Evolutionary conservation across 2,329 filamentous ascomycete genomes (phyloP), one percentile per base, ranked within the genome.

Genomic region (Fusarium falciforme): DNA sequence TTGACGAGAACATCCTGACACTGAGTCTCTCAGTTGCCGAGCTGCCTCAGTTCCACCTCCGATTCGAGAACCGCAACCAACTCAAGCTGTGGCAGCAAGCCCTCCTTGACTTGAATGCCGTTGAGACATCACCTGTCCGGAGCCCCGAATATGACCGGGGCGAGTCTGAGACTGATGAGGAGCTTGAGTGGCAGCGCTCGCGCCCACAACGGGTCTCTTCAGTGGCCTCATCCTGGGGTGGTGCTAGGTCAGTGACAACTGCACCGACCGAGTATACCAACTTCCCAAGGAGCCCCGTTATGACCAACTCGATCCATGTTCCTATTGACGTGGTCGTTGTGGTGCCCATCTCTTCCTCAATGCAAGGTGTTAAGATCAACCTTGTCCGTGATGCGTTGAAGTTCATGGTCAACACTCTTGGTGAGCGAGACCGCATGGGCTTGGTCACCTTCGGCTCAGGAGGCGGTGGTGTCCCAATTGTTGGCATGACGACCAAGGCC

Each of bases 311-410:
- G 7, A 82, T 96, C 57, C 96, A 99, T 80, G 94, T 98, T 17
- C 96, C 96, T 2, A 90, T 98, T 63, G 96, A 99, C 80, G 92
- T 99, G 33, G 96, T 99, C 0, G 94, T 98, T 1, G 96, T 99
- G 25, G 95, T 99, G 36, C 96, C 96, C 0, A 95, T 99, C 7
- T 98, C 96, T 0, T 97, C 96, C 1, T 98, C 96, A 0, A 99
- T 98, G 96, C 96, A 98, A 83, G 96, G 96, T n/a, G 90, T 99
- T 70, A 99, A 99, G 85, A 98, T 98, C 80, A 97, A 96, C 71
- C 88, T 99, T 1, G 90, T 99, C 16, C 92, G 95, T 47, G 96
- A 99, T 82, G 93, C 96, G 0, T 88, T 99, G 38, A 94, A 93
- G 68, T 99, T 98, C 82, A 92, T 99, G 82, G 94, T 99, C 3